phyloP scores from a whole-genome alignment of 305 asterid species.

The Nicotiana rustica region DNA sequence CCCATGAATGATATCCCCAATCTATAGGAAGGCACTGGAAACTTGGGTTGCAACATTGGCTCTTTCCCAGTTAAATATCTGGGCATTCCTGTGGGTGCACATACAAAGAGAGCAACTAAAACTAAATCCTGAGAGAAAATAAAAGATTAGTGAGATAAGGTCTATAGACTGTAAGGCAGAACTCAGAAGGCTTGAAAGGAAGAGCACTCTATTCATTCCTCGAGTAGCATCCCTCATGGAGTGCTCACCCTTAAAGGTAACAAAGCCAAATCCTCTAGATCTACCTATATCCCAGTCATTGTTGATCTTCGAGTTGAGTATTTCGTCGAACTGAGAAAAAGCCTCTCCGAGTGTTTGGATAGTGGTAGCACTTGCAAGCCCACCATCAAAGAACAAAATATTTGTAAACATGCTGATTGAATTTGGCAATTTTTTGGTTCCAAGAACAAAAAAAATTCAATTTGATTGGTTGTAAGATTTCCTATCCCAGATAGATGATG shows the following conservation, averaged over 20 bases:
- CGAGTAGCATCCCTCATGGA: slow-evolving; percentile 27
- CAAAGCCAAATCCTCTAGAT: slow-evolving; percentile 27
- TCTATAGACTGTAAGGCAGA: too few species aligned
- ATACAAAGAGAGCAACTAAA: too few species aligned
- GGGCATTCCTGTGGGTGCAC: too few species aligned
- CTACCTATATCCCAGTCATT: slow-evolving; percentile 31
- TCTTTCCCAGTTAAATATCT: too few species aligned
- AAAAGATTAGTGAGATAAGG: too few species aligned
- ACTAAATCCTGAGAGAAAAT: too few species aligned
- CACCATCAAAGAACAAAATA: neutral
- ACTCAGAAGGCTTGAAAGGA: too few species aligned
- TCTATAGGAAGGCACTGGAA: too few species aligned
- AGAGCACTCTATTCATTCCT: slow-evolving; percentile 16
- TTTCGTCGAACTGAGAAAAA: slow-evolving; percentile 26
- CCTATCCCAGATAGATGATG: neutral
- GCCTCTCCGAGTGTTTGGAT: slow-evolving; percentile 29
- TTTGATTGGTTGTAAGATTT: neutral
- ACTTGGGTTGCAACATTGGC: too few species aligned
- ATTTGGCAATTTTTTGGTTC: slow-evolving; percentile 4
- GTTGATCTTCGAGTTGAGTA: slow-evolving; percentile 31
- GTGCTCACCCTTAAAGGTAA: slow-evolving; percentile 33
- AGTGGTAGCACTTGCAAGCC: slow-evolving; percentile 31
- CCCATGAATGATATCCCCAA: too few species aligned
- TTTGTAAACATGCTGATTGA: neutral
- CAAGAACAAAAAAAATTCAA: neutral